A percentile compares a stretch with the other conserved stretches of the same genome.
phyloP scores from a whole-genome alignment of 495 filamentous ascomycete species.

The Trichoderma asperelloides region DNA sequence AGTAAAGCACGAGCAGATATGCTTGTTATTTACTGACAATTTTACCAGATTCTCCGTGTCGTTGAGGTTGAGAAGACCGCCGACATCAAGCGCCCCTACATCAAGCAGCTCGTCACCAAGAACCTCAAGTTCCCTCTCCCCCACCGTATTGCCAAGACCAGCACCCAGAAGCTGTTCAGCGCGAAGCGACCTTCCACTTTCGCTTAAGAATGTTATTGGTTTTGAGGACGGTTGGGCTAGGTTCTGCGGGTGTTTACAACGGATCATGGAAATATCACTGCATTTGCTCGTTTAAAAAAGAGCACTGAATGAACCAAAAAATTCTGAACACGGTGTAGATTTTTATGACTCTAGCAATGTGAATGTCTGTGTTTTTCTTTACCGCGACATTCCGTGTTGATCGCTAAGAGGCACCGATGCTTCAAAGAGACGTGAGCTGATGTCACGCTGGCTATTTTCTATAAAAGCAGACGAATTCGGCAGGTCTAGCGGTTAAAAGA shows the following conservation, averaged over 20 bases:
- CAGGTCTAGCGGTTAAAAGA: background rate
- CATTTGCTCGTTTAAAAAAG: constrained; percentile 33
- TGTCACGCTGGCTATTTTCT: background rate
- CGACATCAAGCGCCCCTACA: constrained; percentile 93
- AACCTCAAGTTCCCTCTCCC: constrained; percentile 96
- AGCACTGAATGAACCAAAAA: constrained; percentile 30
- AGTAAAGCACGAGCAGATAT: background rate
- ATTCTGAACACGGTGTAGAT: constrained; percentile 4
- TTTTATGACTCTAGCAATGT: constrained; percentile 17
- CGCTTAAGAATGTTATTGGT: constrained; percentile 36
- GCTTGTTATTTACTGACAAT: constrained; percentile 19
- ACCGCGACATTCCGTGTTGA: background rate
- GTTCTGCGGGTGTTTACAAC: constrained; percentile 43
- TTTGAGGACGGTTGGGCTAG: constrained; percentile 39
- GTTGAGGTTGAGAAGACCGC: constrained; percentile 90
- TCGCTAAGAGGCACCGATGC: background rate
- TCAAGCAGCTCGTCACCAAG: constrained; percentile 95
- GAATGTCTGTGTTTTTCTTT: background rate
- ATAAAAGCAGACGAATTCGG: background rate
- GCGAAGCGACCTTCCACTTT: constrained; percentile 90
- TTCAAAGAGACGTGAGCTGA: background rate
- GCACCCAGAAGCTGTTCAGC: constrained; percentile 80
- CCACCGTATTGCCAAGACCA: constrained; percentile 76
- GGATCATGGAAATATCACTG: constrained; percentile 42
- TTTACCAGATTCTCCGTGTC: constrained; percentile 82